Evolutionary conservation across 257 asterid genomes (phyloP), one percentile per base, ranked within the genome.

Genomic region (Leonotis leonurus): DNA sequence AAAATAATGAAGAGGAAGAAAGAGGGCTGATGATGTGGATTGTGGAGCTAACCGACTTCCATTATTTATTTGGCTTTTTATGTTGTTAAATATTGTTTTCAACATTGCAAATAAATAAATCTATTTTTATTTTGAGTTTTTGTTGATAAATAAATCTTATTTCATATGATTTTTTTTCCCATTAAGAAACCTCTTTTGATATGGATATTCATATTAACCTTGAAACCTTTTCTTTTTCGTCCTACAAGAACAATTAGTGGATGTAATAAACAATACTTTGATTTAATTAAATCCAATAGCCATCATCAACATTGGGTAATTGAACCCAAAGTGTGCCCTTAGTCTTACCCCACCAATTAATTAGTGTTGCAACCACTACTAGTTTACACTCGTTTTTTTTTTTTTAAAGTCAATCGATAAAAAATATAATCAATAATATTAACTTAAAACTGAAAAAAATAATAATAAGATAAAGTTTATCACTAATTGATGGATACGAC

Each of bases 331-430:
- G 49, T 11, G 56, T 64, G 71, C 30, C 25, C 56, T 22, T 64
- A 64, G 76, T 71, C 76, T 57, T 46, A 69, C 43, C 53, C 65
- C 70, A 62, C 60, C 53, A 57, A 54, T 12, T 62, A 13, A 51
- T 39, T 14, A n/a, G 21, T 14, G 24, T 43, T 18, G 16, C 14
- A 36, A 36, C 16, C 14, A 36, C 0, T 43, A 14, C 44, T 39
- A 12, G 6, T 14, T 41, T 33, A 33, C 7, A 30, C 8, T 8
- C 6, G 7, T 8, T 4, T 30, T 3, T 8, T 30, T 30, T 29
- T 29, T 2, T 3, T 3, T 3, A 29, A 14, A 4, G 14, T 3
- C 21, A 16, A 13, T 41, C 1, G 6, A 10, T 8, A 9, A 41
- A 0, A n/a, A n/a, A 41, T 18, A 2, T 46, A 46, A 3, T 20